These are phyloP conservation scores for Dendrostoma leiphaemia DNA, from an alignment of 2,329 filamentous ascomycete species.

Conservation along the genomic window DNA sequence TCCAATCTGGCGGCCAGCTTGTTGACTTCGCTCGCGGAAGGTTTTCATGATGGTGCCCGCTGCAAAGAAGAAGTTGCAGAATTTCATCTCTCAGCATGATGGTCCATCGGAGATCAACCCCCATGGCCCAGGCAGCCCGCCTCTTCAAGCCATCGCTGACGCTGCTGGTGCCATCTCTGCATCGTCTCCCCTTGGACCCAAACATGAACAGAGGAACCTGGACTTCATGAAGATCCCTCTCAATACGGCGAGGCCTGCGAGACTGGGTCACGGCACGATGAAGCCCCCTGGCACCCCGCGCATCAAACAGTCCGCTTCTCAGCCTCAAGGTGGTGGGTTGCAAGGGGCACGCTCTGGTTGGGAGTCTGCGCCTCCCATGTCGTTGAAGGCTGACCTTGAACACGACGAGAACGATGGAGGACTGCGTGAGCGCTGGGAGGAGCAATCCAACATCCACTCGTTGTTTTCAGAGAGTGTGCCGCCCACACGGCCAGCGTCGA, in stretches of 20 bases:
- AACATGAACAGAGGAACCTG: neutral
- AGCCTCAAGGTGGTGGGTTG: neutral
- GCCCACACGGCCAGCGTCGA: conserved; percentile 6
- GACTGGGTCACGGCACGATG: neutral
- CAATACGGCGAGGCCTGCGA: neutral
- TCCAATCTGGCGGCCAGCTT: neutral
- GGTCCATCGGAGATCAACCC: conserved; percentile 1
- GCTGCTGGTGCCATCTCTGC: neutral
- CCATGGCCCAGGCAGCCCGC: conserved; percentile 19
- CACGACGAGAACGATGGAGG: conserved; percentile 4
- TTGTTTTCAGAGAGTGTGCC: conserved; percentile 16
- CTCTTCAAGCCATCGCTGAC: conserved; percentile 3
- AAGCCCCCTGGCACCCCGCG: neutral
- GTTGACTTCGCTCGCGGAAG: neutral
- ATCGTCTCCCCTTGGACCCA: conserved; percentile 4
- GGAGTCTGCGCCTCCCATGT: conserved; percentile 1
- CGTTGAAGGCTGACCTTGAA: neutral
- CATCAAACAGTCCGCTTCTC: neutral
- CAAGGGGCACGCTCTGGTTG: neutral
- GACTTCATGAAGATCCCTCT: conserved; percentile 18
- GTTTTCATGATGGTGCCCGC: conserved; percentile 29
- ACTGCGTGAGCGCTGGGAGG: conserved; percentile 16
- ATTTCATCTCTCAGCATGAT: conserved; percentile 24
- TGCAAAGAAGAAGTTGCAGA: conserved; percentile 32
- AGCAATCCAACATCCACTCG: conserved; percentile 17